phyloP scores from a whole-genome alignment of 192 early-diverging fungal genomes.

The Backusella psychrophila region DNA sequence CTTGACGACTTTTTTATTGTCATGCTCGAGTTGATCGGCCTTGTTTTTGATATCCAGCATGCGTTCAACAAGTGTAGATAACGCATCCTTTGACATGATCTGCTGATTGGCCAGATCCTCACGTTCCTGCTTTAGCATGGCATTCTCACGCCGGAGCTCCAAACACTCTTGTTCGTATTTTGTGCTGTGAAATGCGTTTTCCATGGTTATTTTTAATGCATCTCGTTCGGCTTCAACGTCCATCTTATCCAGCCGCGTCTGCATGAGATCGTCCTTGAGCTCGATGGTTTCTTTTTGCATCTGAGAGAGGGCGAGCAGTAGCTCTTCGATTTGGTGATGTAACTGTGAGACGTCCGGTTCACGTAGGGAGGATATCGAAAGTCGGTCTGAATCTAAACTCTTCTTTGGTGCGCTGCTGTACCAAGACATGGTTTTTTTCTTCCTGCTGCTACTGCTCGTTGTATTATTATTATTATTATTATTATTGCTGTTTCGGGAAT shows the following conservation, averaged over 20 bases:
- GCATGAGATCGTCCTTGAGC: slow-evolving; percentile 60
- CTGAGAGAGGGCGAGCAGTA: slow-evolving; percentile 56
- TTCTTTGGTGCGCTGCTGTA: slow-evolving; percentile 7
- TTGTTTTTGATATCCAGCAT: slow-evolving; percentile 18
- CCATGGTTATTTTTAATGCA: slow-evolving; percentile 47
- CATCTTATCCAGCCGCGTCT: slow-evolving; percentile 50
- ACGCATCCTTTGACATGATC: slow-evolving; percentile 21
- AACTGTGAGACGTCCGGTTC: slow-evolving; percentile 40
- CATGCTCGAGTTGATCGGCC: background rate
- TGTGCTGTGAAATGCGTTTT: background rate
- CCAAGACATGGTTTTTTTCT: slow-evolving; percentile 19
- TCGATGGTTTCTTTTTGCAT: slow-evolving; percentile 66
- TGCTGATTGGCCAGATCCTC: slow-evolving; percentile 19
- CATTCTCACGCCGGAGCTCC: slow-evolving; percentile 21
- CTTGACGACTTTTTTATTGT: background rate
- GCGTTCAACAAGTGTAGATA: slow-evolving; percentile 25
- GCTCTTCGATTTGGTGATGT: slow-evolving; percentile 53
- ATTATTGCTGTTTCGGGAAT: background rate
- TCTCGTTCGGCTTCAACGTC: slow-evolving; percentile 49
- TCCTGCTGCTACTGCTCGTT: background rate
- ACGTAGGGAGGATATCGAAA: background rate
- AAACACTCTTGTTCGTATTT: slow-evolving; percentile 29
- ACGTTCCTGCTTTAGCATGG: slow-evolving; percentile 17
- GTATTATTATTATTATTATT: background rate
- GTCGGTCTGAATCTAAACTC: background rate